phyloP scores from a whole-genome alignment of 805 yeast genomes.

The Sugiyamaella boreocaroliniensis region DNA sequence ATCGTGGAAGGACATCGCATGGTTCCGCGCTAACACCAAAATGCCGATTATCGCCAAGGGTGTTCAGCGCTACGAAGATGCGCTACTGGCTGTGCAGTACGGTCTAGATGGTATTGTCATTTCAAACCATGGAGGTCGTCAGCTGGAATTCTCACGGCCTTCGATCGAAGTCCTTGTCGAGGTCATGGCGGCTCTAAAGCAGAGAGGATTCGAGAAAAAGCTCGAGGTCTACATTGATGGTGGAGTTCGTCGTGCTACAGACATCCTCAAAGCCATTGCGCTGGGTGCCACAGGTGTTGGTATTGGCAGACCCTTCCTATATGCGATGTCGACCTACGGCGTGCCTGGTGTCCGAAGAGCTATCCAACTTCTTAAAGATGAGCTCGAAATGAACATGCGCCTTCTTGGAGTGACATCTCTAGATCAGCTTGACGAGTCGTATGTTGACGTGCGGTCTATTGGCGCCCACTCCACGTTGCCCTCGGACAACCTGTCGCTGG shows the following conservation, averaged over 20 bases:
- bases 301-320: constrained; percentile 67
- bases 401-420: constrained; percentile 63
- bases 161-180: constrained; percentile 62
- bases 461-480: constrained; percentile 38
- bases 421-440: constrained; percentile 50
- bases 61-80: constrained; percentile 78
- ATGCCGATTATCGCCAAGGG: constrained; percentile 74
- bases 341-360: constrained; percentile 65
- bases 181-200: constrained; percentile 56
- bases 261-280: constrained; percentile 67
- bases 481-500: constrained; percentile 47
- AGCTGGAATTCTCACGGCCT: constrained; percentile 74
- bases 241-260: constrained; percentile 71
- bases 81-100: constrained; percentile 59
- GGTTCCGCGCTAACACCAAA: constrained; percentile 48
- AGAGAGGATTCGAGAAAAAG: constrained; percentile 33
- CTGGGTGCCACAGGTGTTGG: constrained; percentile 75
- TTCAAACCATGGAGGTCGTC: constrained; percentile 89
- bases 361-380: constrained; percentile 60
- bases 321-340: constrained; percentile 76
- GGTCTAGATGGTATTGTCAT: constrained; percentile 75
- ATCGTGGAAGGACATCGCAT: constrained; percentile 57
- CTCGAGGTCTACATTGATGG: constrained; percentile 69
- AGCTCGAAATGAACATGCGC: constrained; percentile 71
- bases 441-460: constrained; percentile 51